Conservation (phyloP, 2,329 filamentous ascomycete genomes). For the Colletotrichum scovillei region DNA sequence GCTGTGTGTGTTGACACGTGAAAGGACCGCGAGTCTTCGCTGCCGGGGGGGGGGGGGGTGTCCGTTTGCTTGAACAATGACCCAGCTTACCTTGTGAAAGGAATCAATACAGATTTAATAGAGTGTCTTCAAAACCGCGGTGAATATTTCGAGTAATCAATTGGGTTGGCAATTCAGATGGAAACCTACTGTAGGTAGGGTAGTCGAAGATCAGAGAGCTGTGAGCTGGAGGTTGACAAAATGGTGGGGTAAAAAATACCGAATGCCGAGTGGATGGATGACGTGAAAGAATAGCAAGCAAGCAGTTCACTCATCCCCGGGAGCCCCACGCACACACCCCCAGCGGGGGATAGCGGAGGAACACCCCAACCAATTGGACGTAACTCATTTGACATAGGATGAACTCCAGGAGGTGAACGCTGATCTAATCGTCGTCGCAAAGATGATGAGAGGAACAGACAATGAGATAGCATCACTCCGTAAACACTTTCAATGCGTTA, state of each 20-base stretch:
- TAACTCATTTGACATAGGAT: background rate
- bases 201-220: background rate
- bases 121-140: background rate
- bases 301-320: background rate
- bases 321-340: background rate
- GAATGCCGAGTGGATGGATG: constrained; percentile 6
- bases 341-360: constrained; percentile 1
- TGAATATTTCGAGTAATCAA: background rate
- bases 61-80: background rate
- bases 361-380: constrained; percentile 1
- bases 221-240: background rate
- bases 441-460: background rate
- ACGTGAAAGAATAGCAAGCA: constrained; percentile 5
- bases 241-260: background rate
- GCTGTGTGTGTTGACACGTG: background rate
- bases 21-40: background rate
- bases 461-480: too few relatives aligned
- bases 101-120: too few relatives aligned
- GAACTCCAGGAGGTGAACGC: background rate
- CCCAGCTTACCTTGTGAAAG: background rate
- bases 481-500: too few relatives aligned
- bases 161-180: background rate
- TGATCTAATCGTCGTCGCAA: background rate
- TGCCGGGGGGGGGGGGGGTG: background rate
- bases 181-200: background rate